These are phyloP conservation scores for Skeletonema marinoi DNA, from an alignment of 108 stramenopile species.

Conservation along the genomic window DNA sequence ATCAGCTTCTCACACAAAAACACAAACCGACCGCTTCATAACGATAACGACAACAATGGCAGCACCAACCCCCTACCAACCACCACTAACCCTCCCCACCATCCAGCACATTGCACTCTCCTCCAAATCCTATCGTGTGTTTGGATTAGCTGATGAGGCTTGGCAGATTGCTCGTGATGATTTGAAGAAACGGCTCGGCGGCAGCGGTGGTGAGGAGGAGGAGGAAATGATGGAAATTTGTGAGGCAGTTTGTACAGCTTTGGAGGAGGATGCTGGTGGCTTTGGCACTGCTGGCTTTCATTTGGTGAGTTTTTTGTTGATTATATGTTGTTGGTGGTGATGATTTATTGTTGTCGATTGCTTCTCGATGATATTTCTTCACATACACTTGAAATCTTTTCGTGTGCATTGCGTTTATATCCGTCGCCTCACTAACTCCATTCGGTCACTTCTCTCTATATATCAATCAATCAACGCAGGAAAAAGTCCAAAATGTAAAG, in stretches of 20 bases:
- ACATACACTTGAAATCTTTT: background rate
- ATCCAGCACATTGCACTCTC: slow-evolving; percentile 7
- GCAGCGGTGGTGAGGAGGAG: background rate
- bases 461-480: background rate
- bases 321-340: background rate
- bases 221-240: background rate
- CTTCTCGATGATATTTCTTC: background rate
- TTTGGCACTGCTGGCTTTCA: slow-evolving; percentile 29
- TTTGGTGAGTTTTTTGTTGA: slow-evolving; percentile 1
- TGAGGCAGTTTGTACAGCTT: slow-evolving; percentile 8
- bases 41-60: too few relatives aligned
- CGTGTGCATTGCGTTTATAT: background rate
- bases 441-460: too few relatives aligned
- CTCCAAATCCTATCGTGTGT: slow-evolving; percentile 14
- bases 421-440: background rate
- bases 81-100: background rate
- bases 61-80: background rate
- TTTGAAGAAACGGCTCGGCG: background rate
- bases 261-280: slow-evolving; percentile 31
- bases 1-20: too few relatives aligned
- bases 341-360: background rate
- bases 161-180: slow-evolving; percentile 5
- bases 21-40: too few relatives aligned
- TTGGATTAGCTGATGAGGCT: slow-evolving; percentile 1
- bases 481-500: background rate